Conservation (phyloP, 177 flowering plant species). For the Vitis hybrid region DNA sequence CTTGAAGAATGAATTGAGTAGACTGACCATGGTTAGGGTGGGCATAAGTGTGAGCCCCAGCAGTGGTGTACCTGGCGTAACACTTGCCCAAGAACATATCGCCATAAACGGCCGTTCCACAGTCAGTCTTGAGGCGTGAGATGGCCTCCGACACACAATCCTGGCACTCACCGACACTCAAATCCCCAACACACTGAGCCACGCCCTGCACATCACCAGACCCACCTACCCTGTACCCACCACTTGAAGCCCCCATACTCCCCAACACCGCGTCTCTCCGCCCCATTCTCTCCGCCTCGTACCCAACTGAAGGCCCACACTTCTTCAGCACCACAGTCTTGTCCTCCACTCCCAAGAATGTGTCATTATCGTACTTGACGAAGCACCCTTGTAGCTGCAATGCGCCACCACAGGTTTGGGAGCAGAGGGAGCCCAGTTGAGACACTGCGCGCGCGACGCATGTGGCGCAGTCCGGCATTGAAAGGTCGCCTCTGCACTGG, state of each 20-base stretch:
- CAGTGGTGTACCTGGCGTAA: constrained; percentile 62
- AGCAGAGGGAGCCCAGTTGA: constrained; percentile 35
- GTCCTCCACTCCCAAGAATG: constrained; percentile 52
- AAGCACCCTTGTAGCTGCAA: constrained; percentile 55
- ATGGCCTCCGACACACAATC: constrained; percentile 70
- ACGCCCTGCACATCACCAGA: constrained; percentile 58
- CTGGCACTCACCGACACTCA: constrained; percentile 65
- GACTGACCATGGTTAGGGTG: constrained; percentile 29
- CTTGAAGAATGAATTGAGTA: neutral
- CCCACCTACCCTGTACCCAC: constrained; percentile 45
- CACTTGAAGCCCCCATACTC: constrained; percentile 24
- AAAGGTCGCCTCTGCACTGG: constrained; percentile 66
- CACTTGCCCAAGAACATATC: constrained; percentile 88
- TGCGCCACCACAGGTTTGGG: constrained; percentile 46
- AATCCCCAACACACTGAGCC: constrained; percentile 85
- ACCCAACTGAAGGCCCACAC: constrained; percentile 55
- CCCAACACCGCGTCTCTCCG: constrained; percentile 38
- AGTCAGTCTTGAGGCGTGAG: constrained; percentile 50
- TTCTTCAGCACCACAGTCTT: constrained; percentile 55
- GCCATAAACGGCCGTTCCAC: constrained; percentile 56
- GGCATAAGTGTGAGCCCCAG: constrained; percentile 30
- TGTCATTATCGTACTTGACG: constrained; percentile 53
- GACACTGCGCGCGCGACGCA: constrained; percentile 50
- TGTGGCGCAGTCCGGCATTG: constrained; percentile 66
- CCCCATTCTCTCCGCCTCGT: constrained; percentile 20